These are phyloP conservation scores for Tulasnella sp. DNA, from an alignment of 768 basidiomycete species.

Conservation along the genomic window DNA sequence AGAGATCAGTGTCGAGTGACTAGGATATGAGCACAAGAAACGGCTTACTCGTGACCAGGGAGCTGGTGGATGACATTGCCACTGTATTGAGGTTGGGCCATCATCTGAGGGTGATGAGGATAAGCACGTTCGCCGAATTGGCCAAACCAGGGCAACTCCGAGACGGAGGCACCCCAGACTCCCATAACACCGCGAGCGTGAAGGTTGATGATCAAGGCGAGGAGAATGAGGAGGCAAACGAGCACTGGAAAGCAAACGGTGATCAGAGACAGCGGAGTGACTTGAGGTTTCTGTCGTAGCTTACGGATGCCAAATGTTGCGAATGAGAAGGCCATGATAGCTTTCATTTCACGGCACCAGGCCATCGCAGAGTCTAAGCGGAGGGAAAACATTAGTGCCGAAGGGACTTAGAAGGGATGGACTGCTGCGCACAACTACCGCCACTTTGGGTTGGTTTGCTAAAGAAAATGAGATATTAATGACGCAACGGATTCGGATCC, in stretches of 20 bases:
- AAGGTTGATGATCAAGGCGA: conserved; percentile 4
- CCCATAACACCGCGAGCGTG: conserved; percentile 5
- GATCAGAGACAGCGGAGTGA: neutral
- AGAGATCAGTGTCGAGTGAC: neutral
- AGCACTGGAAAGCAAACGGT: neutral
- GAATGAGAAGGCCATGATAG: conserved; percentile 15
- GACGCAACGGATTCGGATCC: neutral
- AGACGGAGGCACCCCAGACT: conserved; percentile 11
- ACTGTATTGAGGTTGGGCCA: neutral
- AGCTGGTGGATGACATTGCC: conserved; percentile 11
- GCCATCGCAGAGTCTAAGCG: conserved; percentile 2
- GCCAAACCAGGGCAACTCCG: conserved; percentile 14
- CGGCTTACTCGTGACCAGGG: conserved; percentile 12
- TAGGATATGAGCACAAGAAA: neutral
- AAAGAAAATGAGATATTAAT: neutral
- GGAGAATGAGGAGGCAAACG: conserved; percentile 7
- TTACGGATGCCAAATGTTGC: conserved; percentile 13
- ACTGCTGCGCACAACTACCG: conserved; percentile 3
- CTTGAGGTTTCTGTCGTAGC: neutral
- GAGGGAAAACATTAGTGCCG: neutral
- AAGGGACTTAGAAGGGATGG: neutral
- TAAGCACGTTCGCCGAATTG: neutral
- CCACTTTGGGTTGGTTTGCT: neutral
- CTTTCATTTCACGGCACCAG: conserved; percentile 14
- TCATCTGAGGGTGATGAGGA: neutral